Conservation (phyloP, 1,284 basidiomycete species). For the Leucoagaricus sp. region DNA sequence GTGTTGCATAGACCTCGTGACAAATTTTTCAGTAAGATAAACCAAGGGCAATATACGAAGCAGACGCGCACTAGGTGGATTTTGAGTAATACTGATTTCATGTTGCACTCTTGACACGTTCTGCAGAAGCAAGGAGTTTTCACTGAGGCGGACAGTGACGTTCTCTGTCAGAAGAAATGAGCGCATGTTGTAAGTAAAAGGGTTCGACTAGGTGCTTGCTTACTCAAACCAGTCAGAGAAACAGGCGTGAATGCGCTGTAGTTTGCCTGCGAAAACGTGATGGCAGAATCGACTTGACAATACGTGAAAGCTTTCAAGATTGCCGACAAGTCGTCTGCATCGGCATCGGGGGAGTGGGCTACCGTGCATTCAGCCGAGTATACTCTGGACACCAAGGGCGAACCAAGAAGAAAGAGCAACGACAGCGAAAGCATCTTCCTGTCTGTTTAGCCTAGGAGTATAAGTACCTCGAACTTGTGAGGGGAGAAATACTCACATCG, state of each 20-base stretch:
- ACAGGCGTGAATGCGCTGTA: slow-evolving; percentile 43
- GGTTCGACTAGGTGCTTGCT: slow-evolving; percentile 14
- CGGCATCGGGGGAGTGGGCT: slow-evolving; percentile 16
- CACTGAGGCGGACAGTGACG: slow-evolving; percentile 44
- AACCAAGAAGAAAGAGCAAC: neutral
- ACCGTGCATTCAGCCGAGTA: slow-evolving; percentile 24
- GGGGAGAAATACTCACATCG: neutral
- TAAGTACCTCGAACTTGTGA: neutral
- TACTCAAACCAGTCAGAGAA: slow-evolving; percentile 34
- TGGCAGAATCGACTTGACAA: slow-evolving; percentile 37
- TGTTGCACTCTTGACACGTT: slow-evolving; percentile 43
- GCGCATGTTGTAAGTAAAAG: neutral
- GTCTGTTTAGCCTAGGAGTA: too few relatives aligned
- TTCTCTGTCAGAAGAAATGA: slow-evolving; percentile 29
- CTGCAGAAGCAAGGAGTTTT: slow-evolving; percentile 46
- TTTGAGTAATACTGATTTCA: slow-evolving; percentile 33
- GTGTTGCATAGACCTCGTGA: slow-evolving; percentile 39
- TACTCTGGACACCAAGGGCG: neutral
- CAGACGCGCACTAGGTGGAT: slow-evolving; percentile 32
- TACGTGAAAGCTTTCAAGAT: slow-evolving; percentile 39
- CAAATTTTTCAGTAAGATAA: neutral
- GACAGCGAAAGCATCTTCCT: slow-evolving; percentile 2
- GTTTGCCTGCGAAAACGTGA: slow-evolving; percentile 40
- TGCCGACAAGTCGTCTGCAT: slow-evolving; percentile 38
- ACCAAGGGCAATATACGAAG: neutral